Evolutionary conservation across 2,329 filamentous ascomycete genomes (phyloP).

Genomic region (Verticillium isaacii): DNA sequence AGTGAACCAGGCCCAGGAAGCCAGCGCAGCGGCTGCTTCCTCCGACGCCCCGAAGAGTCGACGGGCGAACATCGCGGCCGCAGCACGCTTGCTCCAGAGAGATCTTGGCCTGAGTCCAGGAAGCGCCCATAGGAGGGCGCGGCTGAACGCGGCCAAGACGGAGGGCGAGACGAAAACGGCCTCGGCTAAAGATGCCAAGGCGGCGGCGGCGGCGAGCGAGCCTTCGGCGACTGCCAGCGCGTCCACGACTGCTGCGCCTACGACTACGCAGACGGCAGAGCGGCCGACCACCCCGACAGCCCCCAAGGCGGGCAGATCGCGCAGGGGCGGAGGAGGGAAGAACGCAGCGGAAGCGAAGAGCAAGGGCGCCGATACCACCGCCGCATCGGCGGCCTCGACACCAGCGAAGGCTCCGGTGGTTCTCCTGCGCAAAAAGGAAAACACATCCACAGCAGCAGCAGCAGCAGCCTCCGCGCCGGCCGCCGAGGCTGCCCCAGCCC

Average conservation of each 20-base stretch:
- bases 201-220: constrained; percentile 14
- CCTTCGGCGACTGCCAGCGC: constrained; percentile 15
- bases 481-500: constrained; percentile 5
- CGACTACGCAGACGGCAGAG: constrained; percentile 1
- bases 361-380: constrained; percentile 22
- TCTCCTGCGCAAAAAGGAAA: constrained; percentile 35
- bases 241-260: constrained; percentile 3
- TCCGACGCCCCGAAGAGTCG: constrained; percentile 46
- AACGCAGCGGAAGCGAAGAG: constrained; percentile 28
- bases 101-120: constrained; percentile 62
- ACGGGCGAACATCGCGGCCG: constrained; percentile 56
- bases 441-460: constrained; percentile 13
- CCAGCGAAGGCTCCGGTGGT: constrained; percentile 27
- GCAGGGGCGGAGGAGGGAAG: constrained; percentile 28
- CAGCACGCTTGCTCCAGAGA: constrained; percentile 60
- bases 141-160: constrained; percentile 53
- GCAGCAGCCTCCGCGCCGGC: constrained; percentile 2
- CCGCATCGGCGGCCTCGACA: constrained; percentile 18
- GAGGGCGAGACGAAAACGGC: constrained; percentile 39
- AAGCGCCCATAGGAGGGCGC: constrained; percentile 56
- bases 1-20: constrained; percentile 27
- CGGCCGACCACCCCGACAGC: constrained; percentile 6
- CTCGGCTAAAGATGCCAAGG: constrained; percentile 2
- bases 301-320: constrained; percentile 12
- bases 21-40: constrained; percentile 13